A percentile compares a stretch with the other conserved stretches of the same genome.
phyloP scores from a whole-genome alignment of 192 early-diverging fungal species.

The Coemansia asiatica region DNA sequence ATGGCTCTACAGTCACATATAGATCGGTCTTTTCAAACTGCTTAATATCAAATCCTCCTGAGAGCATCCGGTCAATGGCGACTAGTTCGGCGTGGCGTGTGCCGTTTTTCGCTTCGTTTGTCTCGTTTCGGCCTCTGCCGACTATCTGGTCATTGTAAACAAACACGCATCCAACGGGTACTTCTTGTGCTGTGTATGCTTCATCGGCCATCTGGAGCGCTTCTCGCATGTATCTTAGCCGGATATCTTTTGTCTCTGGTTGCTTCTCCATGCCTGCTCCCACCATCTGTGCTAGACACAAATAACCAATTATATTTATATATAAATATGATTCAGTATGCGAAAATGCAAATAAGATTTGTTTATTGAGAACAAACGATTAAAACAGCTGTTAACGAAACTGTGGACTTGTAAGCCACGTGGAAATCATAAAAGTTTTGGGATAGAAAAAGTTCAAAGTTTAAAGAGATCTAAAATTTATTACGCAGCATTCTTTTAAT shows the following conservation, averaged over 20 bases:
- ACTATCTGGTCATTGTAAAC: constrained; percentile 69
- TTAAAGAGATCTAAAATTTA: too few species aligned
- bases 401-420: too few species aligned
- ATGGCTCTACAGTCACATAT: constrained; percentile 98
- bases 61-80: constrained; percentile 80
- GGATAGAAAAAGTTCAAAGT: too few species aligned
- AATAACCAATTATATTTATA: not conserved
- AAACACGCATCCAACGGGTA: constrained; percentile 96
- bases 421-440: too few species aligned
- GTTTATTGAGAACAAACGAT: not conserved
- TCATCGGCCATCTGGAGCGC: constrained; percentile 70
- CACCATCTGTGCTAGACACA: not conserved
- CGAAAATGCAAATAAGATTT: too few species aligned
- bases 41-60: constrained; percentile 27
- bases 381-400: too few species aligned
- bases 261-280: not conserved
- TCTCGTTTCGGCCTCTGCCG: constrained; percentile 81
- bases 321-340: too few species aligned
- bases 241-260: not conserved
- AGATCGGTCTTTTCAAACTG: constrained; percentile 63
- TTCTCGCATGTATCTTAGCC: constrained; percentile 23
- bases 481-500: too few species aligned
- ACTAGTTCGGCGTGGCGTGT: constrained; percentile 94
- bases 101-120: constrained; percentile 84
- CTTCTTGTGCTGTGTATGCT: constrained; percentile 78